Percentiles rank a stretch among this genome's conserved stretches.
These are phyloP conservation scores for Trifolium repens DNA, from an alignment of 306 rosid species.

Conservation along the genomic window DNA sequence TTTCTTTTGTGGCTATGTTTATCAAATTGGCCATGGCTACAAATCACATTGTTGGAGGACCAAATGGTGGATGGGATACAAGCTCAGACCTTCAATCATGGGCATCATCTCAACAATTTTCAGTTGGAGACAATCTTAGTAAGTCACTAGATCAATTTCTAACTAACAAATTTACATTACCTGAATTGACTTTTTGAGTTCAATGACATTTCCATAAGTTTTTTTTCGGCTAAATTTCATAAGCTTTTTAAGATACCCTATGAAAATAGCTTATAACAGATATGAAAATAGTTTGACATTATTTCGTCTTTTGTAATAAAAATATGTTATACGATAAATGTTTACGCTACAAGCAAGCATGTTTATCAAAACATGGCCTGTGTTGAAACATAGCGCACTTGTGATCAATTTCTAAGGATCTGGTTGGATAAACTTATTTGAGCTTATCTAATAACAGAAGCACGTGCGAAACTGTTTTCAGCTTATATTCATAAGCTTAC, in stretches of 20 bases:
- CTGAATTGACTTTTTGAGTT: background rate
- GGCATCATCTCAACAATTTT: slow-evolving; percentile 59
- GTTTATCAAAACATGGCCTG: too few relatives aligned
- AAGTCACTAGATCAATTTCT: slow-evolving; percentile 45
- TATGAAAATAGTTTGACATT: too few relatives aligned
- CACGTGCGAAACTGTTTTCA: background rate
- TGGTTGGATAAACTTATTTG: background rate
- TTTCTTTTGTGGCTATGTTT: slow-evolving; percentile 46
- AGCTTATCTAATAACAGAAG: background rate
- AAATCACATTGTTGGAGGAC: slow-evolving; percentile 68
- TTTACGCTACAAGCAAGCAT: too few relatives aligned
- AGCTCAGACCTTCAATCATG: slow-evolving; percentile 61
- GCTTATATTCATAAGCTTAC: background rate
- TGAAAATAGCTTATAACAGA: too few relatives aligned
- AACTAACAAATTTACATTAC: background rate
- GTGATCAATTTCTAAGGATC: background rate
- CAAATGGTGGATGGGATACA: slow-evolving; percentile 73
- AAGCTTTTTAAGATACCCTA: too few relatives aligned
- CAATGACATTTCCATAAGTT: too few relatives aligned
- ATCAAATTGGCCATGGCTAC: slow-evolving; percentile 59
- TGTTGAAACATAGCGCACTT: too few relatives aligned
- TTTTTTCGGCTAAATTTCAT: too few relatives aligned
- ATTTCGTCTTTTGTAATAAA: too few relatives aligned
- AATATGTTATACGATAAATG: too few relatives aligned
- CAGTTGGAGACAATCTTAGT: slow-evolving; percentile 79